Evolutionary conservation across 805 yeast genomes (phyloP).

Genomic region (Candida khao-thaluensis): DNA sequence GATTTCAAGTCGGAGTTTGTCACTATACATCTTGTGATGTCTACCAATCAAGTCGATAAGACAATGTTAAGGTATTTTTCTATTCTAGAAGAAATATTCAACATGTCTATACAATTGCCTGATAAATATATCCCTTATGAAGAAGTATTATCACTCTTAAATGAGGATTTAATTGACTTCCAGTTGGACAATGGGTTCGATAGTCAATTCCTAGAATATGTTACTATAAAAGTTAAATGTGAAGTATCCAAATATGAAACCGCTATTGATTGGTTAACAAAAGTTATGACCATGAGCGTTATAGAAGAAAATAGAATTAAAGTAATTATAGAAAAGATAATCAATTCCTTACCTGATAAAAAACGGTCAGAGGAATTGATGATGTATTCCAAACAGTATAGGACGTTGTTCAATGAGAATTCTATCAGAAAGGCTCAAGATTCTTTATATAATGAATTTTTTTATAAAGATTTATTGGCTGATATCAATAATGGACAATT

Average conservation of each 20-base stretch:
- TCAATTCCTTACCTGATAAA: constrained; percentile 59
- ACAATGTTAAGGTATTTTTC: constrained; percentile 62
- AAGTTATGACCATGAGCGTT: constrained; percentile 60
- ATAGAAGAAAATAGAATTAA: constrained; percentile 73
- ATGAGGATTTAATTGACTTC: constrained; percentile 68
- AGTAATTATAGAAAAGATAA: constrained; percentile 59
- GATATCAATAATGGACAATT: constrained; percentile 57
- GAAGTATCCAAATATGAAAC: constrained; percentile 58
- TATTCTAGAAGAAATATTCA: constrained; percentile 61
- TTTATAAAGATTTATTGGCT: constrained; percentile 43
- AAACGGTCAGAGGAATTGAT: constrained; percentile 65
- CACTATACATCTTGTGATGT: constrained; percentile 59
- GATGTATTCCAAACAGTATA: constrained; percentile 60
- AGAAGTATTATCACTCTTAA: constrained; percentile 69
- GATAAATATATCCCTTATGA: constrained; percentile 61
- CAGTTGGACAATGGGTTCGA: constrained; percentile 56
- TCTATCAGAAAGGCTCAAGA: constrained; percentile 70
- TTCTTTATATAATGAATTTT: constrained; percentile 58
- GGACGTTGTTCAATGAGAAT: constrained; percentile 52
- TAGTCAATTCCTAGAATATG: constrained; percentile 62
- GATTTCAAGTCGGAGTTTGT: constrained; percentile 77
- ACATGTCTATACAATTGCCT: constrained; percentile 66
- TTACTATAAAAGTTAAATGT: constrained; percentile 61
- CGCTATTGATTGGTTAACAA: constrained; percentile 76
- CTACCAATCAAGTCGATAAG: constrained; percentile 52